phyloP scores from a whole-genome alignment of 1,139 yeast species.

The Geotrichum australiense region DNA sequence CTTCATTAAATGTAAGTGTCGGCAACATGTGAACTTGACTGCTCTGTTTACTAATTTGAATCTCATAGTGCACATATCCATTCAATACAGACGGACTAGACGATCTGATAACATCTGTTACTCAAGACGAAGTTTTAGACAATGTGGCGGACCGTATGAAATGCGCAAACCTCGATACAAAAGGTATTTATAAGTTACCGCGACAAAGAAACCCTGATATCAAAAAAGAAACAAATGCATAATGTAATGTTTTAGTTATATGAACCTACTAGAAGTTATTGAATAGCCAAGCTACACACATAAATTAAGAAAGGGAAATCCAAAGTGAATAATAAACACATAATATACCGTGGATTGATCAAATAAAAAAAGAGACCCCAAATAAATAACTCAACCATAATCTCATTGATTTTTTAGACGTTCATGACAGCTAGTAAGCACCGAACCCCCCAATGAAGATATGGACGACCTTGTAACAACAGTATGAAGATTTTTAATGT shows the following conservation, averaged over 20 bases:
- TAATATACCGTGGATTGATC: no score
- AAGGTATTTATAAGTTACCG: slow-evolving; percentile 8
- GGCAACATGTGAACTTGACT: background rate
- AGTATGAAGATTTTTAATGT: slow-evolving; percentile 20
- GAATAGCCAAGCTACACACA: background rate
- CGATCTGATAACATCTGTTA: slow-evolving; percentile 15
- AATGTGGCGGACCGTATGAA: slow-evolving; percentile 23
- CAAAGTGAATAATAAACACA: no score
- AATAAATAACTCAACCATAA: no score
- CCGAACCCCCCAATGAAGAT: no score
- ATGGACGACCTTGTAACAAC: no score
- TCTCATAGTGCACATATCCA: slow-evolving; percentile 33
- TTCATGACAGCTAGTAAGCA: no score
- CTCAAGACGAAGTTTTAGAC: slow-evolving; percentile 20
- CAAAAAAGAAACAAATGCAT: slow-evolving; percentile 18
- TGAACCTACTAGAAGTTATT: background rate
- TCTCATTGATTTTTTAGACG: no score
- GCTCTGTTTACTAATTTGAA: background rate
- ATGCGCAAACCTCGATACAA: slow-evolving; percentile 19
- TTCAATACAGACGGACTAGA: slow-evolving; percentile 25
- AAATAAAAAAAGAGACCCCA: no score
- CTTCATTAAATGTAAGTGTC: slow-evolving; percentile 23
- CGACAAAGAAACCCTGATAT: background rate
- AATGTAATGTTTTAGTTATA: slow-evolving; percentile 23
- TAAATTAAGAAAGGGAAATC: no score